Conservation (phyloP, 805 yeast genomes). For the Tetrapisispora fleetii region DNA sequence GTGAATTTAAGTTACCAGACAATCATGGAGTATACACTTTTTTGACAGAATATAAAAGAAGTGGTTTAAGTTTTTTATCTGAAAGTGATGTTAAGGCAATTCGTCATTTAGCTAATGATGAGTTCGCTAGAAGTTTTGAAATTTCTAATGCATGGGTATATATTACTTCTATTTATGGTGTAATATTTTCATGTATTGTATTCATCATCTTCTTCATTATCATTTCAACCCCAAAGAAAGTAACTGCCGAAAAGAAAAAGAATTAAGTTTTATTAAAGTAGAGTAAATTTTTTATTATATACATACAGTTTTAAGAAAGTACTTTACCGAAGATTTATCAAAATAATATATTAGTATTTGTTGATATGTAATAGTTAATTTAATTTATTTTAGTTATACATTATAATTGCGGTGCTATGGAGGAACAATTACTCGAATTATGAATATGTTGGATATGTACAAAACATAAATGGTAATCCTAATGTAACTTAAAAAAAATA, state of each 20-base stretch:
- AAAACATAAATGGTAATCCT: neutral
- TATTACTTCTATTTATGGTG: slow-evolving; percentile 57
- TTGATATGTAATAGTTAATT: neutral
- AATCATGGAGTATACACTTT: slow-evolving; percentile 96
- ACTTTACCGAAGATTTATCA: neutral
- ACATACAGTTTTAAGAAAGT: neutral
- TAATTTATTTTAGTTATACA: too few relatives aligned
- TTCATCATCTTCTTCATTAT: slow-evolving; percentile 56
- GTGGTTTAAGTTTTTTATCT: slow-evolving; percentile 59
- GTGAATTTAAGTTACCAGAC: slow-evolving; percentile 70
- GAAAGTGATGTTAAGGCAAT: slow-evolving; percentile 68
- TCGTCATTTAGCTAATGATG: slow-evolving; percentile 92
- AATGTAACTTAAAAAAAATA: neutral
- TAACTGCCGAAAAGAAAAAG: slow-evolving; percentile 14
- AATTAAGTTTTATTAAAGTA: slow-evolving; percentile 5
- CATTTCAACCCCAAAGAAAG: slow-evolving; percentile 12
- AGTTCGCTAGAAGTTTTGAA: slow-evolving; percentile 86
- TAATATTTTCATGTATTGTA: slow-evolving; percentile 64
- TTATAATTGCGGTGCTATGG: too few relatives aligned
- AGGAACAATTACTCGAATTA: too few relatives aligned
- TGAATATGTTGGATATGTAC: too few relatives aligned
- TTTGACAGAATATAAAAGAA: slow-evolving; percentile 63
- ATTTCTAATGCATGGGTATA: slow-evolving; percentile 92
- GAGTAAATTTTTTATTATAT: too few relatives aligned
- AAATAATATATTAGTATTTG: too few relatives aligned